Evolutionary conservation across 2,329 filamentous ascomycete species (phyloP).

Genomic region (Cryphonectria radicalis): DNA sequence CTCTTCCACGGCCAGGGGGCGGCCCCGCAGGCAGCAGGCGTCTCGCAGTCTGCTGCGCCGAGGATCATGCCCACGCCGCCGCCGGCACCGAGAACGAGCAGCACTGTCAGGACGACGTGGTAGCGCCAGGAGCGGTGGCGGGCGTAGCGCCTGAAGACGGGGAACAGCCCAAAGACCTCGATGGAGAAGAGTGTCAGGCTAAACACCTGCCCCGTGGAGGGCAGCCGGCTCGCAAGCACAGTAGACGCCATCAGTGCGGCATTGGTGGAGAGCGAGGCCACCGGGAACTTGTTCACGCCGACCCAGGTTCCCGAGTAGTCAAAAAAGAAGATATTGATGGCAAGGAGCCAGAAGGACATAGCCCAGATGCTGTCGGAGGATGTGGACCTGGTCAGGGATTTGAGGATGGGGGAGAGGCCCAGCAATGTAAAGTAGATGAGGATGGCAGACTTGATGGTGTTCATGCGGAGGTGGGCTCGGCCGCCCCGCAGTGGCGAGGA

Average conservation of each 20-base stretch:
- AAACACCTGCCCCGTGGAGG: constrained; percentile 92
- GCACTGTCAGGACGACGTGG: constrained; percentile 75
- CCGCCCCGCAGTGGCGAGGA: constrained; percentile 42
- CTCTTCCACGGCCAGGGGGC: constrained; percentile 57
- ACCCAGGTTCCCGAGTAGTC: constrained; percentile 81
- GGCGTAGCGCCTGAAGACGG: constrained; percentile 92
- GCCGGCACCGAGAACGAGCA: constrained; percentile 79
- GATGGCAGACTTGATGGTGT: constrained; percentile 88
- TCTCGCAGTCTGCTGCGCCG: constrained; percentile 42
- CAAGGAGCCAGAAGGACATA: constrained; percentile 88
- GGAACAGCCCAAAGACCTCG: constrained; percentile 95
- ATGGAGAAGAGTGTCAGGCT: constrained; percentile 94
- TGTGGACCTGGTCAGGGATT: constrained; percentile 92
- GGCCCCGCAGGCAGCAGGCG: constrained; percentile 32
- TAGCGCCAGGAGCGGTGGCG: constrained; percentile 80
- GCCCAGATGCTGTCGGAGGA: constrained; percentile 97
- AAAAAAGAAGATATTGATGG: constrained; percentile 97
- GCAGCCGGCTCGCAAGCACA: constrained; percentile 86
- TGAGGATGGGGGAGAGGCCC: constrained; percentile 91
- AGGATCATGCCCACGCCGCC: constrained; percentile 73
- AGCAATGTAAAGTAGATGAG: constrained; percentile 92
- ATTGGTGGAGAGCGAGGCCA: constrained; percentile 82
- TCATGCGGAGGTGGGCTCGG: constrained; percentile 60
- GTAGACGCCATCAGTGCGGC: constrained; percentile 96
- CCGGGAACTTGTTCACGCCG: constrained; percentile 62